Percentiles rank a stretch among this genome's conserved stretches.
Evolutionary conservation across 257 asterid species (phyloP).

Genomic region (Ilex asprella): DNA sequence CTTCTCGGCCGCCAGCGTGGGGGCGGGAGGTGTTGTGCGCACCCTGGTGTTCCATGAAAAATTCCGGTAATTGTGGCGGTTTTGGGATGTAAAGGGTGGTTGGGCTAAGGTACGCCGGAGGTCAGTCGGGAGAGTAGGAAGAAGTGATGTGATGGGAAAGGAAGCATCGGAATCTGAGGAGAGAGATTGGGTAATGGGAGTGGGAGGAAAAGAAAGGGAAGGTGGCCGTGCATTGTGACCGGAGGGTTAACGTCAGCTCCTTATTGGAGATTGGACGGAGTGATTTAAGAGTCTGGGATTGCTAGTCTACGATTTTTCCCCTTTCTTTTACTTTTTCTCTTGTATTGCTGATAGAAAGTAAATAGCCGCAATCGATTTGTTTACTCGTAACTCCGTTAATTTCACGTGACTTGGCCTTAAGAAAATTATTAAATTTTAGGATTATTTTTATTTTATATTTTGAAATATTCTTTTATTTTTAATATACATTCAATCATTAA

Average conservation of each 20-base stretch:
- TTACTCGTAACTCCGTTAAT: no score
- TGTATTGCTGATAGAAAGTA: neutral
- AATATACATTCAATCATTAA: no score
- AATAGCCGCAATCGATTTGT: no score
- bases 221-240: constrained; percentile 26
- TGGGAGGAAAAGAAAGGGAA: constrained; percentile 1
- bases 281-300: constrained; percentile 11
- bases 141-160: neutral
- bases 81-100: neutral
- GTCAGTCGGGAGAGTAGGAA: neutral
- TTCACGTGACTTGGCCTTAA: no score
- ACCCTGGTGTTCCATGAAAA: constrained; percentile 12
- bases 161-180: neutral
- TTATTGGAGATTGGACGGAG: constrained; percentile 22
- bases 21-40: constrained; percentile 6
- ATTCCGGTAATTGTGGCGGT: neutral
- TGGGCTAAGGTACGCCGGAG: constrained; percentile 5
- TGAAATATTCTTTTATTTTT: no score
- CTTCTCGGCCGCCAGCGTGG: constrained; percentile 47
- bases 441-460: no score
- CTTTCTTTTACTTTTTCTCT: neutral
- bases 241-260: constrained; percentile 21
- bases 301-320: constrained; percentile 5
- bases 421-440: no score
- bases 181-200: neutral